Evolutionary conservation across 352 stramenopile genomes (phyloP).

Genomic region (Globisporangium acanthophoron): DNA sequence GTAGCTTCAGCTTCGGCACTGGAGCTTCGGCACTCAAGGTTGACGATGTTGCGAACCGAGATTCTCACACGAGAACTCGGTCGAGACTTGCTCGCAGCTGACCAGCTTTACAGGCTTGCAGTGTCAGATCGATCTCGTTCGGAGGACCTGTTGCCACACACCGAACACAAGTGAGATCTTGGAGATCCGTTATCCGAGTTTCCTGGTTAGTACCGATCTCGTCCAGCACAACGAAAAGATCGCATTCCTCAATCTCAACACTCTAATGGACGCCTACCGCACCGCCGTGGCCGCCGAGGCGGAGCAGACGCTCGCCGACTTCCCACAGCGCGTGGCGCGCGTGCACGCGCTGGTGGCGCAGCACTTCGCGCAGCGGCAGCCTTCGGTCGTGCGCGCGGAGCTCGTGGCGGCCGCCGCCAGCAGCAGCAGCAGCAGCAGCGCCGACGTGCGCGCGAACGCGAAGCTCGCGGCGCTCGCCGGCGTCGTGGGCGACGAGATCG

Average conservation of each 20-base stretch:
- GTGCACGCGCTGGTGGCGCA: constrained; percentile 44
- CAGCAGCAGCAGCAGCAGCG: constrained; percentile 16
- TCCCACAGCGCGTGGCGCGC: constrained; percentile 37
- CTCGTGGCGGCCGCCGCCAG: constrained; percentile 26
- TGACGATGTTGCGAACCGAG: no score
- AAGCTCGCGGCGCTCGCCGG: constrained; percentile 33
- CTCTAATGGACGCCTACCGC: constrained; percentile 53
- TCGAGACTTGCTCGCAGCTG: no score
- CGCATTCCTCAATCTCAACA: background rate
- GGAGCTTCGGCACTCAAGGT: no score
- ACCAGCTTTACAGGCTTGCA: no score
- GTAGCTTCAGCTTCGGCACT: no score
- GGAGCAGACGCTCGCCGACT: constrained; percentile 34
- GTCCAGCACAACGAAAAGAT: background rate
- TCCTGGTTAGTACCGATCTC: no score
- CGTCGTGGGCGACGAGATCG: constrained; percentile 50
- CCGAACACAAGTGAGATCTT: no score
- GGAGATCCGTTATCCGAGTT: no score
- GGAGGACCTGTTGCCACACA: no score
- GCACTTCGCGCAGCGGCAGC: constrained; percentile 34
- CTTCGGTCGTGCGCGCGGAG: constrained; percentile 30
- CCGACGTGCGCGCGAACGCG: constrained; percentile 32
- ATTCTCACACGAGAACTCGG: no score
- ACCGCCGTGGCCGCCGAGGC: constrained; percentile 29
- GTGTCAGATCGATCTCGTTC: no score